These are phyloP conservation scores for Fusarium oligoseptatum DNA, from an alignment of 2,329 filamentous ascomycete species.

Conservation along the genomic window DNA sequence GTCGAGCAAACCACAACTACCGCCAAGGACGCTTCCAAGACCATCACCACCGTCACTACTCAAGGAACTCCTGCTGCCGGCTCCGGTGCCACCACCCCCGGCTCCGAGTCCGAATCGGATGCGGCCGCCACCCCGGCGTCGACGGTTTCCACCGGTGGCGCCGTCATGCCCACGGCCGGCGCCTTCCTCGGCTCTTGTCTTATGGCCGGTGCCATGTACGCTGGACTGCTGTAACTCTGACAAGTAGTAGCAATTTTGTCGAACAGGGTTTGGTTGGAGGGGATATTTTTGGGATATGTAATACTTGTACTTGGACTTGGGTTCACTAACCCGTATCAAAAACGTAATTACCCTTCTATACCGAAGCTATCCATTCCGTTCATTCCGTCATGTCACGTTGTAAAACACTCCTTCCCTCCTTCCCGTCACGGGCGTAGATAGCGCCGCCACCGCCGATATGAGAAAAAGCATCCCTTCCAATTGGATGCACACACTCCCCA, in stretches of 20 bases:
- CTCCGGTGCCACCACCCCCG: slow-evolving; percentile 28
- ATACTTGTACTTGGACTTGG: not conserved
- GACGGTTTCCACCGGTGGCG: slow-evolving; percentile 39
- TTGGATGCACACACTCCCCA: slow-evolving; percentile 6
- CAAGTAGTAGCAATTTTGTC: not conserved
- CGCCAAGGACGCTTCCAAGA: slow-evolving; percentile 22
- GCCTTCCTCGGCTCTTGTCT: slow-evolving; percentile 42
- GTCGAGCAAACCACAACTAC: slow-evolving; percentile 5
- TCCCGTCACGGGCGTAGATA: slow-evolving; percentile 33
- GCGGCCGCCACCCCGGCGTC: slow-evolving; percentile 32
- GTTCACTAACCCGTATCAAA: slow-evolving; percentile 20
- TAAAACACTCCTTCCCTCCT: not conserved
- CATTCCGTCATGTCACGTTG: slow-evolving; percentile 26
- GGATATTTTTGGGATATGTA: not conserved
- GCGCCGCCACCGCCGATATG: not conserved
- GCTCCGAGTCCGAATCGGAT: slow-evolving; percentile 32
- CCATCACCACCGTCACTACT: slow-evolving; percentile 25
- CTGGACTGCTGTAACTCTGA: slow-evolving; percentile 44
- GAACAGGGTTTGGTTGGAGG: not conserved
- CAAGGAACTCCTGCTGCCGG: slow-evolving; percentile 20
- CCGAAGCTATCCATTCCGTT: slow-evolving; percentile 14
- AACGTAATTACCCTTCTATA: slow-evolving; percentile 34
- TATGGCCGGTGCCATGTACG: slow-evolving; percentile 47
- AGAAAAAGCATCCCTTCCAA: slow-evolving; percentile 4
- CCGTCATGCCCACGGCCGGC: slow-evolving; percentile 43